These are phyloP conservation scores for Backusella tuberculispora DNA, from an alignment of 192 early-diverging fungal species.

Conservation along the genomic window DNA sequence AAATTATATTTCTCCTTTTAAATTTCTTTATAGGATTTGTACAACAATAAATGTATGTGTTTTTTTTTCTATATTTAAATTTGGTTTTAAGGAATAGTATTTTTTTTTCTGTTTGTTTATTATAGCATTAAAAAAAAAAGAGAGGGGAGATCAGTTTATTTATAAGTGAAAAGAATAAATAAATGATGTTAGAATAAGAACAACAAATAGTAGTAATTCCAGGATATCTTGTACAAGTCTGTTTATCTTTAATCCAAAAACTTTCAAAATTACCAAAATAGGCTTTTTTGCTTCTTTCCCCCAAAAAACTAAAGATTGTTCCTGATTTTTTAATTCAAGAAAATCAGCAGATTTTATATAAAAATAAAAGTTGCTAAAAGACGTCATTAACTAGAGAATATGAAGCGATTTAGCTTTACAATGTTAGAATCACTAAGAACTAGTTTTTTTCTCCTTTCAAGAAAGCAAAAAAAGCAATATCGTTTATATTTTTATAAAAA, in stretches of 20 bases:
- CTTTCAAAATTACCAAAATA: background rate
- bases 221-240: background rate
- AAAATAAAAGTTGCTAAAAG: background rate
- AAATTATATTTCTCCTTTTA: background rate
- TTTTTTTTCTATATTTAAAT: background rate
- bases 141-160: background rate
- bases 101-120: background rate
- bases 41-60: background rate
- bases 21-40: background rate
- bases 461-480: background rate
- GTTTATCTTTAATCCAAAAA: background rate
- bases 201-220: background rate
- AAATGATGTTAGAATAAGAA: background rate
- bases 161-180: no score
- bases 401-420: no score
- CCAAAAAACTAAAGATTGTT: background rate
- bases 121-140: no score
- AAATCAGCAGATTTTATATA: slow-evolving; percentile 3
- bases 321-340: background rate
- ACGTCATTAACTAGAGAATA: no score
- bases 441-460: no score
- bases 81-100: background rate
- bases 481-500: no score
- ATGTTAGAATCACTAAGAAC: no score
- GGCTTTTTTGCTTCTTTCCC: background rate